Evolutionary conservation across 2,329 filamentous ascomycete species (phyloP).

Genomic region (Sphaceloma murrayae): DNA sequence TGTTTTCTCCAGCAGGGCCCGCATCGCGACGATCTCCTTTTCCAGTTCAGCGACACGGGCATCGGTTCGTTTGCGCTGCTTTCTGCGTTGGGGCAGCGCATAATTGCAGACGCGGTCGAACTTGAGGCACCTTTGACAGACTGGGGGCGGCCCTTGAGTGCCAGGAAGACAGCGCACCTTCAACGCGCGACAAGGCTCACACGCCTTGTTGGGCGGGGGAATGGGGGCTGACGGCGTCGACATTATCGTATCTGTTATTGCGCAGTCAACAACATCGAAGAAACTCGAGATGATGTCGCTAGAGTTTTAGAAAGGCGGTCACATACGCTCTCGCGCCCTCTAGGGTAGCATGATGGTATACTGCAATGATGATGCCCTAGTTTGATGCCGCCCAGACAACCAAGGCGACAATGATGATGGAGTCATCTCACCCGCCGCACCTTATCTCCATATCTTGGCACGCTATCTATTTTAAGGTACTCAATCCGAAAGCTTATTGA

Average conservation of each 20-base stretch:
- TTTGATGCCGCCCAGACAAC: background rate
- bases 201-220: conserved; percentile 25
- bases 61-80: conserved; percentile 38
- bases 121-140: conserved; percentile 35
- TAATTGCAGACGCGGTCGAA: conserved; percentile 33
- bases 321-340: no score
- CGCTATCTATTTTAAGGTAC: no score
- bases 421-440: background rate
- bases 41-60: conserved; percentile 38
- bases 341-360: no score
- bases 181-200: conserved; percentile 35
- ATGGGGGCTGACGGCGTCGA: background rate
- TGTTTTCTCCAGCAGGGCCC: conserved; percentile 30
- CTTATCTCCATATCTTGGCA: no score
- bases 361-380: background rate
- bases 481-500: no score
- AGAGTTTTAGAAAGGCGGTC: background rate
- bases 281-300: background rate
- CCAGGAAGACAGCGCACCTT: conserved; percentile 36
- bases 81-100: conserved; percentile 34
- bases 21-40: conserved; percentile 36
- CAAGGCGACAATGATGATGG: conserved; percentile 1
- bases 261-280: background rate
- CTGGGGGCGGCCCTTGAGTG: conserved; percentile 22
- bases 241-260: conserved; percentile 4